Evolutionary conservation across 768 basidiomycete genomes (phyloP), one percentile per base, ranked within the genome.

Genomic region (Jaapia argillacea): DNA sequence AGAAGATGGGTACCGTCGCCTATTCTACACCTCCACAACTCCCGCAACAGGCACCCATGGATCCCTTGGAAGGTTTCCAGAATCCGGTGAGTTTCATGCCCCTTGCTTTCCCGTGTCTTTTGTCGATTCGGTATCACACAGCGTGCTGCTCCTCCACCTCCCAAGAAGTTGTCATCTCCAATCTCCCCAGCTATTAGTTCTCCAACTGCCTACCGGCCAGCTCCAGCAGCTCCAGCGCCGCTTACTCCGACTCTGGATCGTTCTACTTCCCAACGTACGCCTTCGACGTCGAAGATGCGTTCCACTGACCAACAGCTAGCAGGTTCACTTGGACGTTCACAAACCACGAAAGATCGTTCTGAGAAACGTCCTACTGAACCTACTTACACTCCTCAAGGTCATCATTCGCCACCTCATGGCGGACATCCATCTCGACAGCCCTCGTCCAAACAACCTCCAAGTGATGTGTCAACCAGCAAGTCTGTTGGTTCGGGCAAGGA

Each of bases 241-340:
- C 72, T 72, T 22, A 71, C 77, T 0, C 81, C 84, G 21, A 52
- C 82, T 3, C 77, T 94, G 42, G 91, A 94, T 67, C 82, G 90
- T 42, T 89, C 89, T 21, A 81, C 83, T 27, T 92, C 90, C 3
- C 85, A 89, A 53, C 83, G 91, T 24, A 71, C 80, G 10, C 82
- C 86, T 0, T 48, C 71, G 16, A 77, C 70, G 37, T 48, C 62
- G 47, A 75, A 73, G 53, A 54, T 67, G 16, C 64, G 53, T 27
- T 60, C 51, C 42, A 47, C 41, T 14, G 59, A 61, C 25, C 53
- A 58, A 42, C 37, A 38, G 31, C n/a, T n/a, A n/a, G n/a, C n/a
- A 16, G 28, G 28, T 16, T 33, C 28, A 10, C 58, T 86, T 36
- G 67, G 71, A 24, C 79, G 83, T 27, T 69, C 83, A 33, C 85